Evolutionary conservation across 257 asterid species (phyloP).

Genomic region (Petunia axillaris): DNA sequence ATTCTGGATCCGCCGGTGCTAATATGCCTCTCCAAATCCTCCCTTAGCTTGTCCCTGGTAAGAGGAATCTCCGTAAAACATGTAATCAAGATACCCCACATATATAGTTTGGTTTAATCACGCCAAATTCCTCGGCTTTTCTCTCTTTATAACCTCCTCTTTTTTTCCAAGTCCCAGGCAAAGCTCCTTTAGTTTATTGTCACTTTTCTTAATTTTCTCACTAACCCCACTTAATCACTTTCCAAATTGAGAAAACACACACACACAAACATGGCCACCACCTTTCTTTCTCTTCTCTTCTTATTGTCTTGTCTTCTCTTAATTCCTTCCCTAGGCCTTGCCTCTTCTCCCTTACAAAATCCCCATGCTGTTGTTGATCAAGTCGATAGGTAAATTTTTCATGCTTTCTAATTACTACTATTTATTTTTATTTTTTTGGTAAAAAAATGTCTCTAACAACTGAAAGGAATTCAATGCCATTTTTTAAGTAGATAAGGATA

Average conservation of each 20-base stretch:
- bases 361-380: slow-evolving; percentile 53
- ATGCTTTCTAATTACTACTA: neutral
- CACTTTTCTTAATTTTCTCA: neutral
- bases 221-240: neutral
- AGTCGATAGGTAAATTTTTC: slow-evolving; percentile 52
- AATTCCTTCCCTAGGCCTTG: slow-evolving; percentile 38
- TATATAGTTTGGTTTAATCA: neutral
- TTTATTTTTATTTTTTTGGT: too few relatives aligned
- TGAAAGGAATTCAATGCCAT: neutral
- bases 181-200: neutral
- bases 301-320: slow-evolving; percentile 29
- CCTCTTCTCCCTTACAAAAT: slow-evolving; percentile 45
- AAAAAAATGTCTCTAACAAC: too few relatives aligned
- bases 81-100: slow-evolving; percentile 12
- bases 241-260: neutral
- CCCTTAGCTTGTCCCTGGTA: neutral
- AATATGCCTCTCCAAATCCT: too few relatives aligned
- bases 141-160: neutral
- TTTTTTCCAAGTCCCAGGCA: neutral
- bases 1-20: too few relatives aligned
- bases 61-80: slow-evolving; percentile 1
- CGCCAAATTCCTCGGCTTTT: neutral
- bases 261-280: slow-evolving; percentile 39
- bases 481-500: neutral
- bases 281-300: slow-evolving; percentile 26